Evolutionary conservation across 2,329 filamentous ascomycete species (phyloP).

Genomic region (Hypoxylon sp.): DNA sequence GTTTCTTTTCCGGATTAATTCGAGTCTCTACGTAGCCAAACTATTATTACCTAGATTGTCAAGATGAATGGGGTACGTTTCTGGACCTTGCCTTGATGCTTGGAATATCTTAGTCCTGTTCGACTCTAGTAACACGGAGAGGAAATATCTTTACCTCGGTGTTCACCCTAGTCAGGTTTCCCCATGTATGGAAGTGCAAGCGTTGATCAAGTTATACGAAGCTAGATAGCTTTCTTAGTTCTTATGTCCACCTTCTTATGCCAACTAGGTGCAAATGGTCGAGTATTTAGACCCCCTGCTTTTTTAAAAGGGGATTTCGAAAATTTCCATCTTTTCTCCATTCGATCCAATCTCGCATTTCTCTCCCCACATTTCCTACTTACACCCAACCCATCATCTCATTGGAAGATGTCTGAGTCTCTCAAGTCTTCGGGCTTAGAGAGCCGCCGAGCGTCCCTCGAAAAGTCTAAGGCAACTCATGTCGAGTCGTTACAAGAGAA

Average conservation of each 20-base stretch:
- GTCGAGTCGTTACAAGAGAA: constrained; percentile 7
- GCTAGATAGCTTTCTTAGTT: no score
- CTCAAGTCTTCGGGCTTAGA: neutral
- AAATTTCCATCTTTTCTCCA: neutral
- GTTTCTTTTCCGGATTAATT: neutral
- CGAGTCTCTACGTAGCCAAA: no score
- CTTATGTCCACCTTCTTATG: neutral
- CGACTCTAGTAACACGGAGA: no score
- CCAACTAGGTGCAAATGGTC: neutral
- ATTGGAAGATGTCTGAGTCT: neutral
- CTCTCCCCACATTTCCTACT: no score
- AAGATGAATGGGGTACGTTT: no score
- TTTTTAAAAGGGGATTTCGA: no score
- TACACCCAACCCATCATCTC: no score
- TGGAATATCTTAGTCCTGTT: neutral
- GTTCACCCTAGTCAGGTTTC: neutral
- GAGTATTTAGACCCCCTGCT: constrained; percentile 2
- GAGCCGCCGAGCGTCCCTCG: neutral
- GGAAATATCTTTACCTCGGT: no score
- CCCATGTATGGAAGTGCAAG: neutral
- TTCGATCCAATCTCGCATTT: neutral
- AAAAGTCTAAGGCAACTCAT: neutral
- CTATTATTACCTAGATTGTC: no score
- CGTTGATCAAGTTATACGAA: neutral
- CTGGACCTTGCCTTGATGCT: no score